phyloP scores from a whole-genome alignment of 805 yeast genomes.

The Metschnikowia picachoensis region DNA sequence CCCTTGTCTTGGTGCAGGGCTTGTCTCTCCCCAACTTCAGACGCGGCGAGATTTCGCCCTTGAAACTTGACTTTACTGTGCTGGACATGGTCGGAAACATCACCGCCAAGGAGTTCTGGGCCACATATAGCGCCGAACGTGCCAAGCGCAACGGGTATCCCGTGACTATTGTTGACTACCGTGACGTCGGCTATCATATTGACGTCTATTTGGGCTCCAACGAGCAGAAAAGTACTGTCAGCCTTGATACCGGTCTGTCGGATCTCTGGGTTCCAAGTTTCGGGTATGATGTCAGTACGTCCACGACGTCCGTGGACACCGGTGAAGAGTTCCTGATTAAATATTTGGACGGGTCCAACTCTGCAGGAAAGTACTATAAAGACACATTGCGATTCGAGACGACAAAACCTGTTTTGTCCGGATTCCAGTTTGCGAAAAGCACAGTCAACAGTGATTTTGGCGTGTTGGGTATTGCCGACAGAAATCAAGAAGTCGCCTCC shows the following conservation, averaged over 20 bases:
- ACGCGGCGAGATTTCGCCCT: constrained; percentile 3
- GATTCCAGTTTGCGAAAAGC: constrained; percentile 13
- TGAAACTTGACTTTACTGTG: constrained; percentile 12
- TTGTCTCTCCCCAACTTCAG: background rate
- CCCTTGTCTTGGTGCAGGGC: constrained; percentile 3
- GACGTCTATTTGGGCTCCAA: constrained; percentile 24
- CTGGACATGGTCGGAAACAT: background rate
- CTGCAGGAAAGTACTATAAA: constrained; percentile 10
- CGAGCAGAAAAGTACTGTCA: constrained; percentile 24
- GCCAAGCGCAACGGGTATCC: constrained; percentile 5
- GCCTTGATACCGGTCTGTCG: constrained; percentile 41
- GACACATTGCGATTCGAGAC: constrained; percentile 10
- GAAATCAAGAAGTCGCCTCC: constrained; percentile 6
- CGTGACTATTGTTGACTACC: constrained; percentile 3
- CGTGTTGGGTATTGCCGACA: constrained; percentile 13
- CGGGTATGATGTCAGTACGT: constrained; percentile 3
- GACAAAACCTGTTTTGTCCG: background rate
- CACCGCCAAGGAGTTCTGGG: constrained; percentile 1
- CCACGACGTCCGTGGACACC: constrained; percentile 4
- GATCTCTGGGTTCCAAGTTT: constrained; percentile 34
- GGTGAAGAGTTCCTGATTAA: constrained; percentile 6
- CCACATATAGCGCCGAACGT: background rate
- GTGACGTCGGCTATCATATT: constrained; percentile 9
- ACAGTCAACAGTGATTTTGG: constrained; percentile 4
- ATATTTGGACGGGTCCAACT: constrained; percentile 8